Percentiles rank a stretch among this genome's conserved stretches.
These are phyloP conservation scores for Penicillium roqueforti DNA, from an alignment of 495 filamentous ascomycete species.

Conservation along the genomic window DNA sequence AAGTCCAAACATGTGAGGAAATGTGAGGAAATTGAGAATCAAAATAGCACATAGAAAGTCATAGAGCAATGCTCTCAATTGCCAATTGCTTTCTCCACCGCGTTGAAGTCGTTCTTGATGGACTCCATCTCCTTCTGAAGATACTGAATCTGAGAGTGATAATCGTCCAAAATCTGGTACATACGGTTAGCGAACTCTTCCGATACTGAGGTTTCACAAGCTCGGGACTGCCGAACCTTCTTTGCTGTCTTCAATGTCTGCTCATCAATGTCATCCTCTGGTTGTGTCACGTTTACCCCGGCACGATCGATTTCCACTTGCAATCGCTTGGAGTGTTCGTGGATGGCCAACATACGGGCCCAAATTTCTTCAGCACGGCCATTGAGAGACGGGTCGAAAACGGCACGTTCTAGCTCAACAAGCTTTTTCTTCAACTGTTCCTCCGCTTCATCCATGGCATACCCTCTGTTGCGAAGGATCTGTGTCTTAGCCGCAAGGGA, in stretches of 20 bases:
- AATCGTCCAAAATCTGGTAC: conserved; percentile 78
- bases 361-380: conserved; percentile 92
- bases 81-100: conserved; percentile 57
- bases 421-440: conserved; percentile 88
- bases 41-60: conserved; percentile 1
- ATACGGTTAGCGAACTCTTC: conserved; percentile 13
- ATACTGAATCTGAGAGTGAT: conserved; percentile 80
- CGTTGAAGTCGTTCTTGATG: conserved; percentile 73
- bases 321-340: conserved; percentile 73
- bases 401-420: conserved; percentile 61
- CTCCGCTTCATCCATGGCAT: conserved; percentile 86
- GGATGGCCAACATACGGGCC: conserved; percentile 84
- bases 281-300: conserved; percentile 46
- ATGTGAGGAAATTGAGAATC: conserved; percentile 11
- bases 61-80: conserved; percentile 10
- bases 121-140: conserved; percentile 76
- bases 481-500: conserved; percentile 88
- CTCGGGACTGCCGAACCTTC: conserved; percentile 57
- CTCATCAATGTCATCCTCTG: conserved; percentile 63
- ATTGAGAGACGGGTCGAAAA: conserved; percentile 78
- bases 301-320: conserved; percentile 72
- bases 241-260: conserved; percentile 74
- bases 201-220: neutral
- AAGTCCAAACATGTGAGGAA: conserved; percentile 13
- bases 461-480: conserved; percentile 84